Evolutionary conservation across 176 grass and related monocot genomes (phyloP).

Genomic region (Rhipidocladum racemiflorum): DNA sequence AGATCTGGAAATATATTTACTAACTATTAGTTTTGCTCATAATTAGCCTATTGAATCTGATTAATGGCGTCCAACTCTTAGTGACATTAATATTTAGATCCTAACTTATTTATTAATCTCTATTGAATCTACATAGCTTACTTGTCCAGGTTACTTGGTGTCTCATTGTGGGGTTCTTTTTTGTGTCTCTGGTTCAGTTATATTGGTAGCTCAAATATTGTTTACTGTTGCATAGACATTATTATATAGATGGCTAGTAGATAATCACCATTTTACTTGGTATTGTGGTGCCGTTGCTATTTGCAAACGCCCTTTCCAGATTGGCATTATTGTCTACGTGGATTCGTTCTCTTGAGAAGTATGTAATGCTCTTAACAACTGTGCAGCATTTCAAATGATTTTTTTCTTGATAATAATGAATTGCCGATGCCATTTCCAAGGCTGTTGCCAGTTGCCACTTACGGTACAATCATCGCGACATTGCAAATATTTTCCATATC

Average conservation of each 20-base stretch:
- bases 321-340: neutral
- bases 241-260: constrained; percentile 2
- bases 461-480: neutral
- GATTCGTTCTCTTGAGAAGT: neutral
- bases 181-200: neutral
- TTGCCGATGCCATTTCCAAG: neutral
- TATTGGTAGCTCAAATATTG: neutral
- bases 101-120: no score
- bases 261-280: neutral
- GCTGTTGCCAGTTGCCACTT: constrained; percentile 1
- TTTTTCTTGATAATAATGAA: neutral
- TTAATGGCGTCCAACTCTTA: no score
- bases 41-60: no score
- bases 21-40: no score
- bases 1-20: no score
- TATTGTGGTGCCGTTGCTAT: neutral
- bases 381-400: neutral
- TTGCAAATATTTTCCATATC: neutral
- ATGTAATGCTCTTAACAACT: neutral
- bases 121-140: neutral
- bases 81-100: no score
- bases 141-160: neutral
- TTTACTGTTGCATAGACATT: neutral
- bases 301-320: neutral
- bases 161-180: neutral